Evolutionary conservation across 2,329 filamentous ascomycete genomes (phyloP).

Genomic region (Microsporum canis): DNA sequence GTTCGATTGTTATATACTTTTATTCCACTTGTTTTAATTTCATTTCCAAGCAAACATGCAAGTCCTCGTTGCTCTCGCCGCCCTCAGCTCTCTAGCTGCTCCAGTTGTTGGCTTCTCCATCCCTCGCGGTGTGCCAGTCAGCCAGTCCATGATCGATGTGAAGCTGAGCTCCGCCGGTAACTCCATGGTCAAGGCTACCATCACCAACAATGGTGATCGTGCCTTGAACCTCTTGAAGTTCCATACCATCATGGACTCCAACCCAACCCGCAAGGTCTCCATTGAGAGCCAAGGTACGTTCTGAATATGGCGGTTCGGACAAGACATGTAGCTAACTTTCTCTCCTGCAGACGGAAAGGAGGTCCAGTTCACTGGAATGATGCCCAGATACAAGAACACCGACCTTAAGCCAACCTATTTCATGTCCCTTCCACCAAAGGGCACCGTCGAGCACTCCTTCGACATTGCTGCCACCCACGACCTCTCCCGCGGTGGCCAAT

Average conservation of each 20-base stretch:
- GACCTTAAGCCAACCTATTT: conserved; percentile 5
- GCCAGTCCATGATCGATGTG: conserved; percentile 3
- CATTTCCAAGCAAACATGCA: conserved; percentile 7
- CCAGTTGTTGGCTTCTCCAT: conserved; percentile 5
- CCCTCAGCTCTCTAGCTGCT: conserved; percentile 6
- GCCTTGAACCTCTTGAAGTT: conserved; percentile 6
- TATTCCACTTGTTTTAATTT: neutral
- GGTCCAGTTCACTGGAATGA: conserved; percentile 10
- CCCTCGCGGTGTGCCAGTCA: conserved; percentile 1
- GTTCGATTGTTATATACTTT: neutral
- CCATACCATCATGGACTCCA: conserved; percentile 11
- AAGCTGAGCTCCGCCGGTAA: conserved; percentile 11
- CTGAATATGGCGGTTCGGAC: neutral
- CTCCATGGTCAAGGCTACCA: conserved; percentile 9
- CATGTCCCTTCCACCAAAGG: conserved; percentile 6
- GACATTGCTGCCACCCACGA: conserved; percentile 12
- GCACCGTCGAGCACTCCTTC: conserved; percentile 7
- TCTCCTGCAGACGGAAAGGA: neutral
- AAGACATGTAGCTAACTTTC: neutral
- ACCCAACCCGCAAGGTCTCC: conserved; percentile 8
- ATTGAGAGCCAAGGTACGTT: conserved; percentile 10
- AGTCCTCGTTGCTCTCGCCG: conserved; percentile 2
- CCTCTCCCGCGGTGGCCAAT: conserved; percentile 8
- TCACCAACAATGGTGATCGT: conserved; percentile 10
- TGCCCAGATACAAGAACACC: neutral